phyloP scores from a whole-genome alignment of 106 monocot genomes.

The Xerophyta viscosa region DNA sequence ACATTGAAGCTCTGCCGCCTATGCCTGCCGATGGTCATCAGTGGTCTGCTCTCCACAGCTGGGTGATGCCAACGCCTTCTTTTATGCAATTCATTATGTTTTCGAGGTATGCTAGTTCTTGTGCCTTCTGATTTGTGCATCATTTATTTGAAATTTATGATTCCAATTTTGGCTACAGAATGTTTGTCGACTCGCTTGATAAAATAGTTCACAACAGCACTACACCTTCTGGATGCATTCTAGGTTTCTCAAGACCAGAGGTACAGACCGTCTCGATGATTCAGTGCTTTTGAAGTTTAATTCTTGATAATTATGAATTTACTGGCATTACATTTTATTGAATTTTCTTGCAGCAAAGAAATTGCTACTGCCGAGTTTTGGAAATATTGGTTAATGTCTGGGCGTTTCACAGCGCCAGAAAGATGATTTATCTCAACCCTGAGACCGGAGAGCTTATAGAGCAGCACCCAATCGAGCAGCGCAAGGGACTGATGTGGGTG shows the following conservation, averaged over 20 bases:
- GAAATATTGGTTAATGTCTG: slow-evolving; percentile 87
- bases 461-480: slow-evolving; percentile 47
- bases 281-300: background rate
- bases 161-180: slow-evolving; percentile 30
- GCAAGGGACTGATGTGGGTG: slow-evolving; percentile 68
- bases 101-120: slow-evolving; percentile 47
- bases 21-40: slow-evolving; percentile 62
- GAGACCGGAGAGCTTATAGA: slow-evolving; percentile 48
- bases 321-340: background rate
- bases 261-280: slow-evolving; percentile 15
- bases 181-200: slow-evolving; percentile 85
- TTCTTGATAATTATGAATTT: background rate
- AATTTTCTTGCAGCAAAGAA: slow-evolving; percentile 42
- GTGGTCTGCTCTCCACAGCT: slow-evolving; percentile 89
- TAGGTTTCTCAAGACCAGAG: slow-evolving; percentile 73
- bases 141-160: background rate
- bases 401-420: slow-evolving; percentile 90
- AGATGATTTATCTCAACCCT: slow-evolving; percentile 78
- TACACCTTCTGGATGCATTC: slow-evolving; percentile 30
- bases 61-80: slow-evolving; percentile 95
- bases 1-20: slow-evolving; percentile 52
- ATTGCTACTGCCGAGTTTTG: slow-evolving; percentile 79
- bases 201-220: slow-evolving; percentile 29
- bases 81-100: slow-evolving; percentile 93
- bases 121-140: background rate